phyloP scores from a whole-genome alignment of 306 rosid species.

The Vigna reflexopilosa region DNA sequence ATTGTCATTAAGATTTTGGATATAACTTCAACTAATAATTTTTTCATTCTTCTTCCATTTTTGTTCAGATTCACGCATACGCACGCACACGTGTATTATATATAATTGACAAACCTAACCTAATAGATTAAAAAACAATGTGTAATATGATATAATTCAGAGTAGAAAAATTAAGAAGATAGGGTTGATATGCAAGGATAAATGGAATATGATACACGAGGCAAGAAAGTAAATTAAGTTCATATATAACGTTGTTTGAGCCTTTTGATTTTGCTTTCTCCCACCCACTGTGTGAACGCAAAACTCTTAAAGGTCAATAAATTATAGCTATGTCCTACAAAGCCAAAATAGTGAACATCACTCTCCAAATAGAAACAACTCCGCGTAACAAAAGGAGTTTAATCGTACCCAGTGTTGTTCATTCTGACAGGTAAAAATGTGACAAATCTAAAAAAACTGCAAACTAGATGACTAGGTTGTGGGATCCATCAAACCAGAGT shows the following conservation, averaged over 20 bases:
- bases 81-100: too few relatives aligned
- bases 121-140: not conserved
- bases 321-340: not conserved
- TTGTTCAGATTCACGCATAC: conserved; percentile 22
- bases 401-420: conserved; percentile 16
- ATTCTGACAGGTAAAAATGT: conserved; percentile 14
- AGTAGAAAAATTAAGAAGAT: not conserved
- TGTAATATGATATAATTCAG: not conserved
- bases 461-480: not conserved
- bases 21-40: not conserved
- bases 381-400: conserved; percentile 7
- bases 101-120: not conserved
- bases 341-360: conserved; percentile 26
- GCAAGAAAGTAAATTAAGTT: not conserved
- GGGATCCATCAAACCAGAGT: conserved; percentile 33
- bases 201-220: conserved; percentile 28
- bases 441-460: conserved; percentile 27
- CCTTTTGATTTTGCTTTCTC: conserved; percentile 5
- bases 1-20: not conserved
- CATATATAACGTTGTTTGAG: not conserved
- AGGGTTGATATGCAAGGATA: conserved; percentile 20
- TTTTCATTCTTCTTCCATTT: not conserved
- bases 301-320: conserved; percentile 15
- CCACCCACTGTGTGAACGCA: conserved; percentile 30
- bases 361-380: conserved; percentile 15